phyloP scores from a whole-genome alignment of 306 rosid genomes.

The Sicyos edulis region DNA sequence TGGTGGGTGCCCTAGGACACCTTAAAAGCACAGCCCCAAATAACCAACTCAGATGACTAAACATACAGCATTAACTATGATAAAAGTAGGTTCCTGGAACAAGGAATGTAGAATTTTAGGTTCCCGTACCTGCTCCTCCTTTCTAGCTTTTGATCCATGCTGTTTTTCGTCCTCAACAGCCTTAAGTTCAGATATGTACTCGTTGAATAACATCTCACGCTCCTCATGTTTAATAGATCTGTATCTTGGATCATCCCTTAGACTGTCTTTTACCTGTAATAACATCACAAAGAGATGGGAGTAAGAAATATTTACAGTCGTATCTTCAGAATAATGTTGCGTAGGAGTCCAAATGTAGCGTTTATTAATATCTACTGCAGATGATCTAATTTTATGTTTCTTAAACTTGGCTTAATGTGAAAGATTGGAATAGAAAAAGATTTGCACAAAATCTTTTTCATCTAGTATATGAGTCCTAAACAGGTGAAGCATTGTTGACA shows the following conservation, averaged over 20 bases:
- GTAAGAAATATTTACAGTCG: neutral
- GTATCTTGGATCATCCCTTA: slow-evolving; percentile 80
- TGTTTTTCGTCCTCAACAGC: slow-evolving; percentile 70
- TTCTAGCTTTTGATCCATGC: slow-evolving; percentile 65
- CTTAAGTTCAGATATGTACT: slow-evolving; percentile 70
- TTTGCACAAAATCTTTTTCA: neutral
- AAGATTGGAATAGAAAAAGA: neutral
- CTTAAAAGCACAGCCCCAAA: slow-evolving; percentile 10
- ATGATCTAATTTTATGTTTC: neutral
- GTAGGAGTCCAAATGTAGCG: neutral
- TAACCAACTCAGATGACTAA: neutral
- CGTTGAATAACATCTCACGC: slow-evolving; percentile 66
- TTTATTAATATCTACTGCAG: neutral
- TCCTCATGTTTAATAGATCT: slow-evolving; percentile 77
- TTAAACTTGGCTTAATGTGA: neutral
- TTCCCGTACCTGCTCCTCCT: slow-evolving; percentile 76
- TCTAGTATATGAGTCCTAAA: neutral
- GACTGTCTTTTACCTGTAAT: slow-evolving; percentile 73
- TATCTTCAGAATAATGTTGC: neutral
- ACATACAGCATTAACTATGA: neutral
- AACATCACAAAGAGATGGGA: slow-evolving; percentile 19
- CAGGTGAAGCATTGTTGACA: neutral
- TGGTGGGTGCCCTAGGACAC: neutral
- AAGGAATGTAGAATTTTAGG: neutral
- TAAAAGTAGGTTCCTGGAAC: neutral